Evolutionary conservation across 495 filamentous ascomycete genomes (phyloP).

Genomic region (Tuber aestivum): DNA sequence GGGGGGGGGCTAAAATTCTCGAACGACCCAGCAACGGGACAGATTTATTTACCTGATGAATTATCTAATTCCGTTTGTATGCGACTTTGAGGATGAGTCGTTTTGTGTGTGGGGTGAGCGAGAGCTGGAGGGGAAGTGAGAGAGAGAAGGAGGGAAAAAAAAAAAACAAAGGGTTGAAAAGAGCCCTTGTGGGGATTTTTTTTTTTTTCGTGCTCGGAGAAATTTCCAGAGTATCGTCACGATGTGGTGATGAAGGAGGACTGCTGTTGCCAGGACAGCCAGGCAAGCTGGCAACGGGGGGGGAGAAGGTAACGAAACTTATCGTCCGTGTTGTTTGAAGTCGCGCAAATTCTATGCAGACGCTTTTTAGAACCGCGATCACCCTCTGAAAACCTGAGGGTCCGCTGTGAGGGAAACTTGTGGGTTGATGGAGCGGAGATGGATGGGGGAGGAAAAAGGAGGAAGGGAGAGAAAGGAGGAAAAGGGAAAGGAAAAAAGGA

Average conservation of each 20-base stretch:
- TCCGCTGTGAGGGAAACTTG: slow-evolving; percentile 38
- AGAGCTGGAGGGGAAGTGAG: neutral
- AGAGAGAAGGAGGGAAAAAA: too few relatives aligned
- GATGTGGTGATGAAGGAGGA: slow-evolving; percentile 34
- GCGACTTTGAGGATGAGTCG: neutral
- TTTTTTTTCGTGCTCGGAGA: slow-evolving; percentile 24
- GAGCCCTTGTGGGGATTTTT: slow-evolving; percentile 14
- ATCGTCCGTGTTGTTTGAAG: slow-evolving; percentile 22
- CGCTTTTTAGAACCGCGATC: slow-evolving; percentile 41
- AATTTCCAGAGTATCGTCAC: slow-evolving; percentile 10
- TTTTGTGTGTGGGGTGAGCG: neutral
- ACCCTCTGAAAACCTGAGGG: slow-evolving; percentile 42
- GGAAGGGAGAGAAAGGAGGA: slow-evolving; percentile 28
- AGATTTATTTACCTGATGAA: slow-evolving; percentile 1
- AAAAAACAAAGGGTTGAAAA: neutral
- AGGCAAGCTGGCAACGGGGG: slow-evolving; percentile 42
- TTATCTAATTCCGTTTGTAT: neutral
- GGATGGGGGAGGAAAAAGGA: slow-evolving; percentile 28
- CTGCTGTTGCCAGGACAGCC: slow-evolving; percentile 44
- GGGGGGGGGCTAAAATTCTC: neutral
- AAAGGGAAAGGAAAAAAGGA: slow-evolving; percentile 29
- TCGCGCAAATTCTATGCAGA: slow-evolving; percentile 38
- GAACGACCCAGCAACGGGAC: neutral
- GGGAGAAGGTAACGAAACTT: slow-evolving; percentile 43
- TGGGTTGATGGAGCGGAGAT: slow-evolving; percentile 37